phyloP scores from a whole-genome alignment of 148 eudicot genomes.

The Rhododendron ferrugineum region DNA sequence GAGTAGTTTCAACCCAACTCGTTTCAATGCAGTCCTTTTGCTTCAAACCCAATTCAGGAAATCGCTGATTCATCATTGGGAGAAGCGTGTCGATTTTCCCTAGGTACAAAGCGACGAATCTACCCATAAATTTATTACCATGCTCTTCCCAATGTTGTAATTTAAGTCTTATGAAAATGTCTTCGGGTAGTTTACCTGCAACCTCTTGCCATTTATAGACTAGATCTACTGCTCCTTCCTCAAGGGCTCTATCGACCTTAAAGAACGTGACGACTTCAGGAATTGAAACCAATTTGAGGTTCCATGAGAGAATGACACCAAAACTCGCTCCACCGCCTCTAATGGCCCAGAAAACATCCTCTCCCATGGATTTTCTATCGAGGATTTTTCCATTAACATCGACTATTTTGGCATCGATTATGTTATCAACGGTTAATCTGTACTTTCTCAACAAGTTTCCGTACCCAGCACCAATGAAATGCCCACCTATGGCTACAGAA shows the following conservation, averaged over 20 bases:
- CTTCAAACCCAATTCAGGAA: not conserved
- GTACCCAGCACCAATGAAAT: too few species aligned
- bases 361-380: not conserved
- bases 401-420: too few species aligned
- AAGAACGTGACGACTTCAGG: not conserved
- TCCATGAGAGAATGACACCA: not conserved
- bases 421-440: too few species aligned
- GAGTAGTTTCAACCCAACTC: not conserved
- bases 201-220: not conserved
- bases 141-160: too few species aligned
- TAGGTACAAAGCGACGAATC: not conserved
- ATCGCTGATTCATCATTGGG: not conserved
- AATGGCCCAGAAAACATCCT: constrained; percentile 4
- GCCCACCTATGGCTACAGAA: too few species aligned
- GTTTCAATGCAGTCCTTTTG: not conserved
- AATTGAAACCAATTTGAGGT: not conserved
- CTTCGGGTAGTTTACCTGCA: not conserved
- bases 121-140: not conserved
- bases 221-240: not conserved
- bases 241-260: not conserved
- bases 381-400: too few species aligned
- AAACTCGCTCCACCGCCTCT: not conserved
- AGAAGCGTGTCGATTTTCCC: not conserved
- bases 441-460: too few species aligned
- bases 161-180: not conserved